phyloP scores from a whole-genome alignment of 2,329 filamentous ascomycete species.

The Cordyceps cateniannulata region DNA sequence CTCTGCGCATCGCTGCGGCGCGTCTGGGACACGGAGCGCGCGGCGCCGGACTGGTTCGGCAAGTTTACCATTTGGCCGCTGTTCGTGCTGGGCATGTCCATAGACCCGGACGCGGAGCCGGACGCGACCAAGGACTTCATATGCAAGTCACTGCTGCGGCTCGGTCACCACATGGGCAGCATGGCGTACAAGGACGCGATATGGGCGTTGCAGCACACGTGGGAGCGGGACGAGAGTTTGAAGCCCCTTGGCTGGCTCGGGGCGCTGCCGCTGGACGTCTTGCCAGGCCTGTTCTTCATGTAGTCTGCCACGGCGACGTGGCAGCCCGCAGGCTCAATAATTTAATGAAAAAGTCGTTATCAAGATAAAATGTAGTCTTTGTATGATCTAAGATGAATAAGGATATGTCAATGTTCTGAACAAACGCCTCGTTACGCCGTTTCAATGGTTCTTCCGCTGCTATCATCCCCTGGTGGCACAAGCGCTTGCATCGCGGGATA shows the following conservation, averaged over 20 bases:
- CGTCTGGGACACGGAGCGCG: conserved; percentile 7
- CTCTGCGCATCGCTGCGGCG: neutral
- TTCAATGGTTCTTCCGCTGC: conserved; percentile 5
- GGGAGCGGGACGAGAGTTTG: neutral
- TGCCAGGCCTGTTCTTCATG: conserved; percentile 9
- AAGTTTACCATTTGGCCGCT: conserved; percentile 13
- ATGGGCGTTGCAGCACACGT: conserved; percentile 6
- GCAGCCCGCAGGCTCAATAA: neutral
- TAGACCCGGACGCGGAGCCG: neutral
- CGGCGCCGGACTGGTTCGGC: conserved; percentile 9
- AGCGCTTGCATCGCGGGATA: neutral
- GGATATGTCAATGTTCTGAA: neutral
- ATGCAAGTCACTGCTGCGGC: conserved; percentile 3
- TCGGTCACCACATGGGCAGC: conserved; percentile 7
- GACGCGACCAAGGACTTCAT: neutral
- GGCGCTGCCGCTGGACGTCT: conserved; percentile 1
- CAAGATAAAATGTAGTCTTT: neutral
- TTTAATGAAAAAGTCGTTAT: neutral
- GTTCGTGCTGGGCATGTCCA: conserved; percentile 10
- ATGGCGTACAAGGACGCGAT: conserved; percentile 7
- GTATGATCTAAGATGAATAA: neutral
- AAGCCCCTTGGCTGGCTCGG: neutral
- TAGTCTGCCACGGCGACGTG: neutral
- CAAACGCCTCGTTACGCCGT: conserved; percentile 6
- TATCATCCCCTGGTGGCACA: neutral